Evolutionary conservation across 768 basidiomycete genomes (phyloP).

Genomic region (Tulasnella sp.): DNA sequence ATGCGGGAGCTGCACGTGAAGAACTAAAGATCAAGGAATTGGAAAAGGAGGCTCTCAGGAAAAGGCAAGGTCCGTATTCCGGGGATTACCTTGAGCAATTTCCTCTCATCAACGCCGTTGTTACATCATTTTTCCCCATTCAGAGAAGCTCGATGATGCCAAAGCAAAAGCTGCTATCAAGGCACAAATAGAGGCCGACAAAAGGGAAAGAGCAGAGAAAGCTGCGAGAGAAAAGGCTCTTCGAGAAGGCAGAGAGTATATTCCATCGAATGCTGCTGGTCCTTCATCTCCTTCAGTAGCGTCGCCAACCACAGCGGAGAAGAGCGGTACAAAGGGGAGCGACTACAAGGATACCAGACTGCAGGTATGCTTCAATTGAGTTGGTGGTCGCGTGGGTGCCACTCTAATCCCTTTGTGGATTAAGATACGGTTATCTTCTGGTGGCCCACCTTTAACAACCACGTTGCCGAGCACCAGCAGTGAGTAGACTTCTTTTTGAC

Average conservation of each 20-base stretch:
- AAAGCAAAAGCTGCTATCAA: slow-evolving; percentile 77
- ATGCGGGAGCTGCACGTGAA: slow-evolving; percentile 58
- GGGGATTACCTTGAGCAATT: not conserved
- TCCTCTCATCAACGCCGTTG: not conserved
- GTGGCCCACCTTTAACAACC: slow-evolving; percentile 68
- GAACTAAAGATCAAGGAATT: slow-evolving; percentile 65
- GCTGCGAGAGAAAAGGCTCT: slow-evolving; percentile 83
- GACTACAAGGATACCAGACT: slow-evolving; percentile 81
- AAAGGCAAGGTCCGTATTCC: slow-evolving; percentile 51
- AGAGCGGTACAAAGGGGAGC: slow-evolving; percentile 34
- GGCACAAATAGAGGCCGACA: slow-evolving; percentile 91
- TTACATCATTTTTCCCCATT: not conserved
- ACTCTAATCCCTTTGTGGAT: not conserved
- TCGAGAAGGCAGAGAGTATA: slow-evolving; percentile 49
- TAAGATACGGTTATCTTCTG: slow-evolving; percentile 69
- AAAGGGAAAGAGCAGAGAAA: slow-evolving; percentile 75
- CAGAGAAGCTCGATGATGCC: slow-evolving; percentile 84
- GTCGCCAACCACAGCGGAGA: slow-evolving; percentile 30
- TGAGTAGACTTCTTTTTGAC: slow-evolving; percentile 29
- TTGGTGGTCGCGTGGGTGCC: not conserved
- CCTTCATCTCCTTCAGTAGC: slow-evolving; percentile 29
- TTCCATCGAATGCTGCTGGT: slow-evolving; percentile 24
- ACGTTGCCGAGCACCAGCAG: slow-evolving; percentile 68
- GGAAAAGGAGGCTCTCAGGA: slow-evolving; percentile 68
- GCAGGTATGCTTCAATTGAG: slow-evolving; percentile 28